Conservation (phyloP, 768 basidiomycete species). For the Termitomyces sp. region DNA sequence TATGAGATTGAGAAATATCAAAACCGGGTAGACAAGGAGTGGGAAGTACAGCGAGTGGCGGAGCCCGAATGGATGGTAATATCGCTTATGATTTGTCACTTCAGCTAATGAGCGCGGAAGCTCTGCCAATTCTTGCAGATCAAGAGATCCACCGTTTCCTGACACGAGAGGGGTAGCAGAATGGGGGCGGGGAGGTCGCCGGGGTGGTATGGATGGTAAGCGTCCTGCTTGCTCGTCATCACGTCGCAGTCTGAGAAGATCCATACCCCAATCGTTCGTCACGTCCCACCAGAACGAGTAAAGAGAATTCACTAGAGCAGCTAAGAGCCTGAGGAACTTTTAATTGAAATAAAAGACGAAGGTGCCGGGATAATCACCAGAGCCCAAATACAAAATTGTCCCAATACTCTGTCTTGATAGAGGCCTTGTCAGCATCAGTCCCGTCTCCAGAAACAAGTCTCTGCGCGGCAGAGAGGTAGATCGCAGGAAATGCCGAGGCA, state of each 20-base stretch:
- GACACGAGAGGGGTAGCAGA: constrained; percentile 28
- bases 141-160: constrained; percentile 9
- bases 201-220: constrained; percentile 38
- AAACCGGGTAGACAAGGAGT: constrained; percentile 79
- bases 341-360: constrained; percentile 1
- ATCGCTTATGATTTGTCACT: constrained; percentile 16
- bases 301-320: constrained; percentile 82
- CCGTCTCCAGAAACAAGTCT: constrained; percentile 64
- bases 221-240: constrained; percentile 25
- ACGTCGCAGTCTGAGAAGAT: constrained; percentile 50
- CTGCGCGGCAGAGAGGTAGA: constrained; percentile 90
- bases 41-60: constrained; percentile 76
- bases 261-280: constrained; percentile 95
- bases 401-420: constrained; percentile 59
- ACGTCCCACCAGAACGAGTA: constrained; percentile 99
- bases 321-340: constrained; percentile 59
- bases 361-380: constrained; percentile 51
- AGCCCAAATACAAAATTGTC: constrained; percentile 79
- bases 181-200: constrained; percentile 43
- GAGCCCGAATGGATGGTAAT: constrained; percentile 63
- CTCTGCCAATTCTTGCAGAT: constrained; percentile 2
- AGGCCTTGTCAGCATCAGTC: constrained; percentile 38
- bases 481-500: constrained; percentile 94
- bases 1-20: constrained; percentile 78
- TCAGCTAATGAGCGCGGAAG: constrained; percentile 5